Base-by-base conservation (phyloP, 208 protist species). In the Wallacemonas sp. region DNA sequence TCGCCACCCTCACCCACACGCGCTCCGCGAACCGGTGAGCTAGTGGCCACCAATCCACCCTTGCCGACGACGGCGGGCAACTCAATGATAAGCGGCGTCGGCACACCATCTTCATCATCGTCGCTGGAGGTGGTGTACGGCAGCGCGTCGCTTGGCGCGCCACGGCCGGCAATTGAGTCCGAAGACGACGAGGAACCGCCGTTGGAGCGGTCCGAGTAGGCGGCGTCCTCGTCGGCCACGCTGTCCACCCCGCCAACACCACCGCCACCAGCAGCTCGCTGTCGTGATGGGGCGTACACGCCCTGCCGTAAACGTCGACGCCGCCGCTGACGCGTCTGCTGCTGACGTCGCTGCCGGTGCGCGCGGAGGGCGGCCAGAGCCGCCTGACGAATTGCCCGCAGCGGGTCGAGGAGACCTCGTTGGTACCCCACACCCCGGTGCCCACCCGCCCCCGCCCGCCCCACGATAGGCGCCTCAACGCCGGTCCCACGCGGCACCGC, bases 401-500 rank as follows among this genome's bases (percentile, higher is more conserved):
- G 22, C 50, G 50, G 50, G 19, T 57, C 50, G 29, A 57, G 50
- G 9, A 57, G 50, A 22, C 50, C 50, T 13, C 50, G 50, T 32
- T 57, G 50, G 24, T 38, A 21, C n/a, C 46, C 22, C 24, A 46
- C 19, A 17, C 10, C 30, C n/a, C 4, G 1, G 30, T 39, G 29
- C 30, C 50, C 50, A 41, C 30, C 12, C 2, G 17, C 30, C 1
- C 27, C 55, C 3, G 22, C 53, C 4, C 38, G 19, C 15, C 50
- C 29, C 12, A 15, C 13, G 0, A 21, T 32, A 8, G 19, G 12
- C 55, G 67, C 61, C 61, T 57, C 63, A n/a, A 66, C 46, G 27
- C 71, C 58, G 8, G 39, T 65, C 62, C 59, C 34, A 45, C 50
- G 29, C 32, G 45, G 29, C 63, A 74, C 54, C 37, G 66, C 63